Conservation (phyloP, 176 grass and related monocot species). For the Ananas comosus region DNA sequence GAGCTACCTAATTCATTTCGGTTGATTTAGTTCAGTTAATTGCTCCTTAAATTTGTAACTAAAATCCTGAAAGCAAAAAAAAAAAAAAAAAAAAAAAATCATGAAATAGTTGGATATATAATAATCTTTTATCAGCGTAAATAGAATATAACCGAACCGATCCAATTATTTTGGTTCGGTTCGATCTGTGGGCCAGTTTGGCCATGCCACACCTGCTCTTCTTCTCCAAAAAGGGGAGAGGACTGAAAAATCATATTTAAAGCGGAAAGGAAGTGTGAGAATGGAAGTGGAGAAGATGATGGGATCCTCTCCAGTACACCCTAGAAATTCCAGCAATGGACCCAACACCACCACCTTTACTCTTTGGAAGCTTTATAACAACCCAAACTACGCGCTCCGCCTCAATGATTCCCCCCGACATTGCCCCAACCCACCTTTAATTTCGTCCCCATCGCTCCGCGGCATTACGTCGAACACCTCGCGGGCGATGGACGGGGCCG, state of each 20-base stretch:
- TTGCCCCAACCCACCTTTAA: not conserved
- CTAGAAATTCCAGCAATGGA: not conserved
- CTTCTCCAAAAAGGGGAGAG: not conserved
- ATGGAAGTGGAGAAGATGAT: not conserved
- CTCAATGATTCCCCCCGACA: conserved; percentile 7
- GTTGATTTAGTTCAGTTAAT: too few relatives aligned
- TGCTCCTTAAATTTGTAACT: too few relatives aligned
- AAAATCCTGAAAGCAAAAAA: too few relatives aligned
- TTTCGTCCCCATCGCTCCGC: not conserved
- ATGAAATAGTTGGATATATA: too few relatives aligned
- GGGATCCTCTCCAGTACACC: not conserved
- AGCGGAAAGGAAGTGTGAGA: not conserved
- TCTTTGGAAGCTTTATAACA: conserved; percentile 64
- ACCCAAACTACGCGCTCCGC: conserved; percentile 33
- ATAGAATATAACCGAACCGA: too few relatives aligned
- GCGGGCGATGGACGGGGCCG: not conserved
- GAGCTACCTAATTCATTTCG: too few relatives aligned
- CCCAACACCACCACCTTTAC: conserved; percentile 15
- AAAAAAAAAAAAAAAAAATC: too few relatives aligned
- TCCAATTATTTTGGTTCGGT: too few relatives aligned
- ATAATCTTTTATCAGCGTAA: too few relatives aligned
- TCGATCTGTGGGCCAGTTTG: not conserved
- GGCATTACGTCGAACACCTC: not conserved
- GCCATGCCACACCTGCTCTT: not conserved
- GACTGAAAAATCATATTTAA: not conserved